Evolutionary conservation across 352 stramenopile species (phyloP).

Genomic region (Globisporangium paddicum): DNA sequence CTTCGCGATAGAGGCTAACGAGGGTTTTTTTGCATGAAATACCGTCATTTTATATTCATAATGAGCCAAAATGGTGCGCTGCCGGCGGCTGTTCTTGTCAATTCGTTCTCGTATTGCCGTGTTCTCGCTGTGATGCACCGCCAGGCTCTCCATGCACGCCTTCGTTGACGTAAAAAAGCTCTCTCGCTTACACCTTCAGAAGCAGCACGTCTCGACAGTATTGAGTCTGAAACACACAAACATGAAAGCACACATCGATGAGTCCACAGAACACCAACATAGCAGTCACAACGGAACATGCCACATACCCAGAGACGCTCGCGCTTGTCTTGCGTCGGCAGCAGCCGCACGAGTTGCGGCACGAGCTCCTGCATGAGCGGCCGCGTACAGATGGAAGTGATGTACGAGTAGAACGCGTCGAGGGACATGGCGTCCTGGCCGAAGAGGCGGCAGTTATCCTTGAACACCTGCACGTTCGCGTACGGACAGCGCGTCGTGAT

Average conservation of each 20-base stretch:
- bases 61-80: constrained; percentile 1
- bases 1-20: constrained; percentile 24
- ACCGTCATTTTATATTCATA: constrained; percentile 6
- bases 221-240: constrained; percentile 11
- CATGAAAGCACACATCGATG: constrained; percentile 1
- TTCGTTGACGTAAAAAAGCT: not conserved
- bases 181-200: constrained; percentile 13
- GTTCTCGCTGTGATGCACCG: too few relatives aligned
- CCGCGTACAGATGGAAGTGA: constrained; percentile 78
- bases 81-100: not conserved
- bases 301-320: constrained; percentile 73
- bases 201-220: constrained; percentile 19
- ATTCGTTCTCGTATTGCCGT: too few relatives aligned
- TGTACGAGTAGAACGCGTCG: constrained; percentile 77
- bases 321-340: constrained; percentile 83
- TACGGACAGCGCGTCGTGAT: constrained; percentile 72
- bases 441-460: constrained; percentile 87
- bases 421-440: constrained; percentile 83
- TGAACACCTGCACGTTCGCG: constrained; percentile 80
- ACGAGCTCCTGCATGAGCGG: constrained; percentile 71
- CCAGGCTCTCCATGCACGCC: not conserved
- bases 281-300: not conserved
- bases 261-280: not conserved
- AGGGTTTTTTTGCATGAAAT: too few relatives aligned
- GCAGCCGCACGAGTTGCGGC: constrained; percentile 71